phyloP scores from a whole-genome alignment of 495 filamentous ascomycete species.

The Cercophora sp. region DNA sequence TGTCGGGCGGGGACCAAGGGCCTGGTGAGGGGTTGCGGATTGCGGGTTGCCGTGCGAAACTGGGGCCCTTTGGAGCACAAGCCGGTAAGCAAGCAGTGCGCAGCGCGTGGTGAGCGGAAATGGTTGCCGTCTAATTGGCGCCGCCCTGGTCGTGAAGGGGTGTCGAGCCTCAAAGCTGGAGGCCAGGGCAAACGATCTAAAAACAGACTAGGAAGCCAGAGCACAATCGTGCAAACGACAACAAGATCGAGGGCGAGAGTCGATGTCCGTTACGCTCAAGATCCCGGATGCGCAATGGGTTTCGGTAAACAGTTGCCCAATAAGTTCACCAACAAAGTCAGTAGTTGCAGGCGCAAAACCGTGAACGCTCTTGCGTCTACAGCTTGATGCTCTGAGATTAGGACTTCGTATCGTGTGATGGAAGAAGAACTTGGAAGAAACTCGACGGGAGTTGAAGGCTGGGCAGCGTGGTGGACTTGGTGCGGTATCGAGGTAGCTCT shows the following conservation, averaged over 20 bases:
- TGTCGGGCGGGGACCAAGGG: slow-evolving; percentile 1
- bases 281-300: too few relatives aligned
- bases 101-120: slow-evolving; percentile 14
- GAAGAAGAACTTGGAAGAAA: too few relatives aligned
- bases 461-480: slow-evolving; percentile 13
- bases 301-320: too few relatives aligned
- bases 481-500: slow-evolving; percentile 1
- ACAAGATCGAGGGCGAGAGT: slow-evolving; percentile 11
- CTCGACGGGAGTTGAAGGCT: slow-evolving; percentile 14
- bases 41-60: slow-evolving; percentile 19
- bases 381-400: too few relatives aligned
- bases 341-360: too few relatives aligned
- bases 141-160: slow-evolving; percentile 9
- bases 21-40: slow-evolving; percentile 20
- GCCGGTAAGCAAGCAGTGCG: slow-evolving; percentile 10
- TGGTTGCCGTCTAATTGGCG: slow-evolving; percentile 24
- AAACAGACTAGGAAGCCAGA: slow-evolving; percentile 20
- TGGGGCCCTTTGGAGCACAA: slow-evolving; percentile 6
- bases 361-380: too few relatives aligned
- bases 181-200: slow-evolving; percentile 21
- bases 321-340: too few relatives aligned
- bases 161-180: slow-evolving; percentile 16
- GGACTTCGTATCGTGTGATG: slow-evolving; percentile 25
- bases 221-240: slow-evolving; percentile 10
- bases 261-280: slow-evolving; percentile 4